Evolutionary conservation across 805 yeast species (phyloP).

Genomic region (Komagataella populi): DNA sequence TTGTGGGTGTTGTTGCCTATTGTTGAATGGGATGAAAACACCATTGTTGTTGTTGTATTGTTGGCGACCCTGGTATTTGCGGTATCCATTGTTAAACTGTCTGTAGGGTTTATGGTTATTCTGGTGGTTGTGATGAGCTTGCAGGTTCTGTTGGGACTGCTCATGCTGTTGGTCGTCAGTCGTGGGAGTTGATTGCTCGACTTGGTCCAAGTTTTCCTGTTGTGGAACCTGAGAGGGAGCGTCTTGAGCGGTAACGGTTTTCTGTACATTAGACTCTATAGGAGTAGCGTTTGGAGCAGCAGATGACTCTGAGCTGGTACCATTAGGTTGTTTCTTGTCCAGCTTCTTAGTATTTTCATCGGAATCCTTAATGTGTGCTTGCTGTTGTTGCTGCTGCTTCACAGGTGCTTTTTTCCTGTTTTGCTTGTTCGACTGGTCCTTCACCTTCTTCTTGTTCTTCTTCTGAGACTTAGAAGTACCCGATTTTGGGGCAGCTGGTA

Average conservation of each 20-base stretch:
- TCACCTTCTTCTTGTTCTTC: background rate
- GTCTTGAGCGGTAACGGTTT: background rate
- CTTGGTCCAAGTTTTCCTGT: background rate
- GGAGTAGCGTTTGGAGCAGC: background rate
- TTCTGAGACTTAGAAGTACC: background rate
- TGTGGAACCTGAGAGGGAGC: background rate
- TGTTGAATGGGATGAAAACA: constrained; percentile 10
- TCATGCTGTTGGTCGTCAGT: constrained; percentile 1
- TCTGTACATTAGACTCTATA: background rate
- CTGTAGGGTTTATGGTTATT: background rate
- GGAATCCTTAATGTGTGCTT: constrained; percentile 1
- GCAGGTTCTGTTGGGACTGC: constrained; percentile 1
- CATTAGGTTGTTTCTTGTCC: constrained; percentile 1
- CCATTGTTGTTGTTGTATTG: constrained; percentile 5
- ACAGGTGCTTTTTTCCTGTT: constrained; percentile 1
- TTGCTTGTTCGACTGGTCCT: constrained; percentile 1
- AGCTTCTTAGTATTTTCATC: constrained; percentile 2
- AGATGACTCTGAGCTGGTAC: background rate
- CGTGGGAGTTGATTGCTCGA: constrained; percentile 2
- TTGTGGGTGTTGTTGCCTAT: constrained; percentile 8
- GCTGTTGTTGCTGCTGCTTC: constrained; percentile 2
- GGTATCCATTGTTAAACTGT: constrained; percentile 6
- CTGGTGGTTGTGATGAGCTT: background rate
- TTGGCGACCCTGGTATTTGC: constrained; percentile 10
- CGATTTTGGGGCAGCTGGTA: constrained; percentile 17